Conservation (phyloP, 2,329 filamentous ascomycete genomes). For the Aspergillus caelatus region DNA sequence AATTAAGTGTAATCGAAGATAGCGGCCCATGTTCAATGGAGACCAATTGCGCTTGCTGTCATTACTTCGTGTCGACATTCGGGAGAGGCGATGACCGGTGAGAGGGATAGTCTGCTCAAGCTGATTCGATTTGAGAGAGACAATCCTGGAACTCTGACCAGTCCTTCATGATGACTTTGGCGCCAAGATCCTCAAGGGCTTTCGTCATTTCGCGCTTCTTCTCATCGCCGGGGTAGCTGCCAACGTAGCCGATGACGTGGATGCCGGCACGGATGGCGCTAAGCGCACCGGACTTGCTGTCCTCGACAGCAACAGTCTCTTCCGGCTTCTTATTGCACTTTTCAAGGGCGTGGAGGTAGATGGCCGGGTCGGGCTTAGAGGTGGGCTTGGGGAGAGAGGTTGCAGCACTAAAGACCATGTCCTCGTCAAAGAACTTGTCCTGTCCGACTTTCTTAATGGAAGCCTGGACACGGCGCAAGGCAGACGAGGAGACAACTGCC, state of each 20-base stretch:
- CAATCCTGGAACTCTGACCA: slow-evolving; percentile 51
- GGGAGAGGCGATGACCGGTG: background rate
- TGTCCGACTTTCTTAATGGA: slow-evolving; percentile 78
- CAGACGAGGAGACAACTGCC: slow-evolving; percentile 79
- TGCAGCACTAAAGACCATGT: slow-evolving; percentile 80
- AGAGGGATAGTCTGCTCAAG: background rate
- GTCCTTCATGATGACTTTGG: slow-evolving; percentile 60
- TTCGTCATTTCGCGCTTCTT: slow-evolving; percentile 68
- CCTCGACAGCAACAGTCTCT: slow-evolving; percentile 81
- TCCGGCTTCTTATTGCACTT: slow-evolving; percentile 69
- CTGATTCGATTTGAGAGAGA: slow-evolving; percentile 45
- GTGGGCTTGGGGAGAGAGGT: slow-evolving; percentile 78
- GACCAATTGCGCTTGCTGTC: slow-evolving; percentile 33
- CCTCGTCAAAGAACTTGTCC: slow-evolving; percentile 75
- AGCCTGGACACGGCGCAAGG: slow-evolving; percentile 75
- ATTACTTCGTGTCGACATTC: slow-evolving; percentile 31
- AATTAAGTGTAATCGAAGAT: slow-evolving; percentile 3
- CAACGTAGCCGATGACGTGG: slow-evolving; percentile 81
- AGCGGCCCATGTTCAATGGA: slow-evolving; percentile 7
- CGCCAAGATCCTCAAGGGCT: slow-evolving; percentile 63
- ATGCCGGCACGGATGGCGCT: slow-evolving; percentile 78
- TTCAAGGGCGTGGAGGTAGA: slow-evolving; percentile 79
- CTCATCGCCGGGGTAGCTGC: slow-evolving; percentile 66
- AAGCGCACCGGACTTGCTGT: slow-evolving; percentile 81
- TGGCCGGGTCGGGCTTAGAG: slow-evolving; percentile 86